These are phyloP conservation scores for Leishmania braziliensis DNA, from an alignment of 208 protist species.

Conservation along the genomic window DNA sequence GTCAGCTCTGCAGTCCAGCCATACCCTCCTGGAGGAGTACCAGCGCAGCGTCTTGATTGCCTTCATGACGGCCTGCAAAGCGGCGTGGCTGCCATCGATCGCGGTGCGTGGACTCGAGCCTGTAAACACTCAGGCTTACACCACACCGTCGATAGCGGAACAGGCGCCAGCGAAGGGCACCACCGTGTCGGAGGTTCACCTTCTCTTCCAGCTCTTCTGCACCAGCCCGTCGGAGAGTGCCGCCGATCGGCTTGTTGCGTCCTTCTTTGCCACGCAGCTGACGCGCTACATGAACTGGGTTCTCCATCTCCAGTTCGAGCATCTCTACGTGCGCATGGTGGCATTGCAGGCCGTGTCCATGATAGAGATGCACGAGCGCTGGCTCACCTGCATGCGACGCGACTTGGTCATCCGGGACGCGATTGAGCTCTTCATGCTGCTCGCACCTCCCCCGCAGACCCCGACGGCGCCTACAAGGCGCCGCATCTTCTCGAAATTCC, in stretches of 20 bases:
- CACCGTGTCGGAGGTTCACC: conserved; percentile 8
- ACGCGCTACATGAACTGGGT: conserved; percentile 37
- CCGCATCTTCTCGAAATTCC: conserved; percentile 18
- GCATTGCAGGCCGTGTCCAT: conserved; percentile 40
- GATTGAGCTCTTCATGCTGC: conserved; percentile 70
- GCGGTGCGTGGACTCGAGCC: neutral
- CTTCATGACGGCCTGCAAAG: conserved; percentile 22
- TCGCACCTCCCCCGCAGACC: conserved; percentile 17
- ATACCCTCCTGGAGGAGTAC: conserved; percentile 19
- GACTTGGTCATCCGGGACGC: conserved; percentile 59
- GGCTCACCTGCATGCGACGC: conserved; percentile 63
- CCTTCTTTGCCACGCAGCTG: conserved; percentile 34
- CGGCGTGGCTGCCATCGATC: conserved; percentile 19
- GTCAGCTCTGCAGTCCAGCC: neutral
- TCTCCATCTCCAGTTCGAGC: conserved; percentile 53
- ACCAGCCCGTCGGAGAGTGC: neutral
- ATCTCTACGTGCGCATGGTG: conserved; percentile 52
- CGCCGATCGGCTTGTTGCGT: conserved; percentile 6
- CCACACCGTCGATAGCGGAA: neutral
- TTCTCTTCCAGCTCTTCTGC: conserved; percentile 21
- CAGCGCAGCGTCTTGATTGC: conserved; percentile 3
- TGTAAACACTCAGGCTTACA: neutral
- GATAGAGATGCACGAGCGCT: conserved; percentile 53
- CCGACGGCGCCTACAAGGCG: conserved; percentile 17
- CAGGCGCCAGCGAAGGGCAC: neutral